Percentiles rank a stretch among this genome's conserved stretches.
Conservation (phyloP, 345 rosid genomes). For the Pseudoturritis turrita region DNA sequence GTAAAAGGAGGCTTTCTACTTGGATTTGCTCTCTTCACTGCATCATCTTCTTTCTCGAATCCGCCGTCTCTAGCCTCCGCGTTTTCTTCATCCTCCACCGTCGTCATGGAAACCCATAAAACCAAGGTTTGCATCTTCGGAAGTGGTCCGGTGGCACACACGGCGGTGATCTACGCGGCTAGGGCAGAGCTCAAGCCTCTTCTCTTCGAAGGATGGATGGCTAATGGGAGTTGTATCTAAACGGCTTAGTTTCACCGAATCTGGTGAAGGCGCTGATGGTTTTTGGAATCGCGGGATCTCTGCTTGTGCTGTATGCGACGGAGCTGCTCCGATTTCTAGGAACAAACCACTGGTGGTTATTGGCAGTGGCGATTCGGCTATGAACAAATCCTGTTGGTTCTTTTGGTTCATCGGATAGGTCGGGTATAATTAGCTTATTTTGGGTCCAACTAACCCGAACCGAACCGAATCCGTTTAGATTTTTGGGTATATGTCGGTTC, state of each 20-base stretch:
- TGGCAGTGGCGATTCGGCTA: slow-evolving; percentile 97
- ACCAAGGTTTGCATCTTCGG: slow-evolving; percentile 90
- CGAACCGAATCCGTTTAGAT: too few species aligned
- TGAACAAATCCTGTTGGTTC: too few species aligned
- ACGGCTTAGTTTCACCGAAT: too few species aligned
- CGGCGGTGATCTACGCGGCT: slow-evolving; percentile 92
- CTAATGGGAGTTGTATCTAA: too few species aligned
- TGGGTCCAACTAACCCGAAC: too few species aligned
- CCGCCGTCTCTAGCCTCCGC: slow-evolving; percentile 23
- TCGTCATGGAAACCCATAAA: slow-evolving; percentile 51
- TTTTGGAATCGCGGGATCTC: too few species aligned
- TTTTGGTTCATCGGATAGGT: too few species aligned
- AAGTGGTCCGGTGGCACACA: slow-evolving; percentile 95
- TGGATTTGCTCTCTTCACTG: slow-evolving; percentile 17
- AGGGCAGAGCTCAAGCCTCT: slow-evolving; percentile 92
- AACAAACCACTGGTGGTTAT: slow-evolving; percentile 79
- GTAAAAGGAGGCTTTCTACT: not conserved
- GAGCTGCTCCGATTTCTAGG: slow-evolving; percentile 68
- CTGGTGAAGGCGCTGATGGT: too few species aligned
- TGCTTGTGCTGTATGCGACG: too few species aligned
- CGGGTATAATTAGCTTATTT: too few species aligned
- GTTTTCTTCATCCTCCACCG: not conserved
- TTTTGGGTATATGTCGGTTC: too few species aligned
- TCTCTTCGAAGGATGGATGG: too few species aligned
- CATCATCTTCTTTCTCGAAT: not conserved